Evolutionary conservation across 345 rosid genomes (phyloP), one percentile per base, ranked within the genome.

Genomic region (Linum lewisii): DNA sequence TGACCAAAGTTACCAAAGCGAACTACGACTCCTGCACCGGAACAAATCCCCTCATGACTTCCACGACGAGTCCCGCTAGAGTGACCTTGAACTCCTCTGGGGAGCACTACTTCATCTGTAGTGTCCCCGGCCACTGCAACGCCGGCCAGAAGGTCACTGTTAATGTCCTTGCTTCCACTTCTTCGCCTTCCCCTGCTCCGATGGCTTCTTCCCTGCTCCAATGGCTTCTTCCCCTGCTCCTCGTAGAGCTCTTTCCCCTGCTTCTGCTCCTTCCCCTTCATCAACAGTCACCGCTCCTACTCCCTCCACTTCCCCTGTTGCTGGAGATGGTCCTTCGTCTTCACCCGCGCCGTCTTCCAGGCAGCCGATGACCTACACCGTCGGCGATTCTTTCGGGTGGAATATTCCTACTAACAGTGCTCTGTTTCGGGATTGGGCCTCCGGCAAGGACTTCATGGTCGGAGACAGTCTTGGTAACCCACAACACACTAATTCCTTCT

Each of bases 91-190:
- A 58, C 16, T 34, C 57, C 16, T 4, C 58, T 0, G 75, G 75
- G 0, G 71, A 51, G 7, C 64, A 71, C 51, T 71, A 71, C 25
- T 71, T 52, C 37, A 14, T 66, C 53, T 71, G 75, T 59, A 54
- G 13, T 7, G 24, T 66, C 25, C 0, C 54, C 3, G 67, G 67
- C 23, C 75, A 66, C 23, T 71, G 75, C 60, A 7, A 14, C 20
- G 54, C 54, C 7, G 75, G 75, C 42, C 71, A 71, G 32, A 71
- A 62, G 51, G 21, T 71, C 22, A 61, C 57, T 44, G 59, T 71
- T 42, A 71, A 45, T 52, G 75, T 62, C 20, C 23, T 21, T 0
- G 56, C 56, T 21, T 21, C 56, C 6, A 21, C 56, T 21, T 11
- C 56, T 20, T 24, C 56, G 2, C 25, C 56, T 19, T 24, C 56